Base-by-base conservation (phyloP, 73 alveolate species). In the Blepharisma japonicum region DNA sequence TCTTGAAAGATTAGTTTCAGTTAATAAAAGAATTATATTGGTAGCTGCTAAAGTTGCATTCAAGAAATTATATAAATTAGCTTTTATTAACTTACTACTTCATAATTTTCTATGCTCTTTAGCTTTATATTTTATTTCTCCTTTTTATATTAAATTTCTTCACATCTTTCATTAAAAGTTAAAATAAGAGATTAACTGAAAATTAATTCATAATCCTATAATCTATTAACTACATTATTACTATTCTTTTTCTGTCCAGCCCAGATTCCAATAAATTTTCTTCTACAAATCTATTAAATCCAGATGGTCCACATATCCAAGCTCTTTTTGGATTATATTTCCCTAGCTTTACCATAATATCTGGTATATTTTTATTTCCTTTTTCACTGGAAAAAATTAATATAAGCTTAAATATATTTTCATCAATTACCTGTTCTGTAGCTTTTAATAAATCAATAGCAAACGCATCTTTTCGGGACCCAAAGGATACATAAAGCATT, bases 301-400 rank as follows among this genome's bases (percentile, higher is more conserved):
- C 74, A 1, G 74, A 61, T 2, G 74, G 74, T 25, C 74, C 74
- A 61, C 74, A 61, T 14, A 61, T 61, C 74, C 74, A 61, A 61
- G 74, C 74, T 25, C n/a, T 9, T 8, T n/a, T 25, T 14, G 23
- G 18, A 2, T 39, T 39, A 14, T 61, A 1, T 61, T 61, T 61
- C 14, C 18, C 50, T 1, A 8, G 47, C 11, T 14, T 39, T 2
- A 14, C 23, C 18, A 61, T 61, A 61, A 18, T 25, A 0, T 61
- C 47, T 61, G 49, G 38, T 14, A 61, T 61, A 61, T 61, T 61
- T 61, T 61, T 0, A 8, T 61, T 61, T 14, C 23, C 46, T 48
- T 14, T 14, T 8, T 25, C 47, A 8, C 23, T 39, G 23, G 14
- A 1, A 61, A 11, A 14, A 25, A 61, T 14, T 9, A 61, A 25